Base-by-base conservation (phyloP, 2,329 filamentous ascomycete genomes). In the Cladosporium cucumerinum region DNA sequence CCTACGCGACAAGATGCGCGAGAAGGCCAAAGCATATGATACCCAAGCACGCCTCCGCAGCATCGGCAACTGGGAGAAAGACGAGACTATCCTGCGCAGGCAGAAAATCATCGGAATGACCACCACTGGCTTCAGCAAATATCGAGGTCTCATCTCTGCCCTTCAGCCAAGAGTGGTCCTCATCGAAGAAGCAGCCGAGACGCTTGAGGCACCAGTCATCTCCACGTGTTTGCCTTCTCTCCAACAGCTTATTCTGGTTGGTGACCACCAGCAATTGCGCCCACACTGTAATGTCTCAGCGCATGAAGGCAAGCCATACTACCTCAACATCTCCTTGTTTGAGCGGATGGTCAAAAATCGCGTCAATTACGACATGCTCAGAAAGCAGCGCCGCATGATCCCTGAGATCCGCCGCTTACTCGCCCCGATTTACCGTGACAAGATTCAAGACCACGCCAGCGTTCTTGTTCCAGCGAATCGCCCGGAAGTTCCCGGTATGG, bases 161-260 rank as follows among this genome's bases (percentile, higher is more conserved):
- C 73, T 94, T 5, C 81, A 84, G 30, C 90, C 92, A 0, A 85
- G 82, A 26, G 81, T 91, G 3, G 82, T 94, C 16, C 78, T 96
- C 43, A 87, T 96, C 57, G 90, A 95, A 79, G 89, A 95, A 78
- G 89, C 90, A 0, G 92, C 91, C 0, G 91, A 96, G 73, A 90
- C 89, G 0, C 83, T 88, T 6, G 89, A 91, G 72, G 85, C 86
- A 7, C 86, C 85, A 1, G 80, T 89, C 52, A 79, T 84, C 10
- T 85, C 82, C 6, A 84, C 85, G 14, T 88, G 87, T 72, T 74
- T 90, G 36, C 82, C 87, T 25, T 84, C 84, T 3, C 71, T 90
- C 2, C 79, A 90, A 69, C 87, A 90, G 66, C 78, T 90, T 34
- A 85, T 90, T 61, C 79, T 90, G 1, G 86, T 96, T 0, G 92